Base-by-base conservation (phyloP, 1,284 basidiomycete genomes). In the Naganishia sp. region DNA sequence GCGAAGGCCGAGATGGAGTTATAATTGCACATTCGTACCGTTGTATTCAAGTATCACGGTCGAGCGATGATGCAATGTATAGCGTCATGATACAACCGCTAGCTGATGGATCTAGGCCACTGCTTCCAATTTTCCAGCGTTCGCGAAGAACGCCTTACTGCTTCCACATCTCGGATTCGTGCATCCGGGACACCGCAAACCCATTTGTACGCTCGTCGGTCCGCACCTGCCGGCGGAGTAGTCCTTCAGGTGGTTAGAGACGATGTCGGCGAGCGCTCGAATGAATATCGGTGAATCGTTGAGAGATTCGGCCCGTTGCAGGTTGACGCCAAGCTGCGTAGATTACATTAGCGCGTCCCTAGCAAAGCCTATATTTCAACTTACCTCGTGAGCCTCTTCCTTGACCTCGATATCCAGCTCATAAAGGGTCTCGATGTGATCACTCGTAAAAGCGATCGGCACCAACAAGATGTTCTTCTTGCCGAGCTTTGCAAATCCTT, bases 281-380 rank as follows among this genome's bases (percentile, higher is more conserved):
- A 96, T 89, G 80, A 99, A 99, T 63, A 94, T 91, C 0, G 96
- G 95, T n/a, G 92, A 94, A 70, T 90, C 94, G 79, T 99, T 99
- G 67, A 99, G 83, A n/a, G 94, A 95, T 71, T 90, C 92, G 47
- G 91, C 90, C n/a, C 96, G 87, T 67, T 90, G 85, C 47, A 96
- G 85, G 71, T 93, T 88, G 74, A 99, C 88, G 35, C 96, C 95
- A 71, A 89, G 88, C 92, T 96, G 74, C 57, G 73, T 25, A 28
- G 62, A 28, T 17, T 15, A 17, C 32, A 42, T 51, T 42, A 62
- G 39, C 3, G n/a, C 11, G 21, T 49, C 21, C 21, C 17, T 13
- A 5, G 45, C 6, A n/a, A 6, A 23, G 45, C 11, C 18, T 31
- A 11, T 32, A 17, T 31, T 10, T 1, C 10, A 28, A 75, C 86